Conservation (phyloP, 1,139 yeast species). For the Saccharomyces hybrid region DNA sequence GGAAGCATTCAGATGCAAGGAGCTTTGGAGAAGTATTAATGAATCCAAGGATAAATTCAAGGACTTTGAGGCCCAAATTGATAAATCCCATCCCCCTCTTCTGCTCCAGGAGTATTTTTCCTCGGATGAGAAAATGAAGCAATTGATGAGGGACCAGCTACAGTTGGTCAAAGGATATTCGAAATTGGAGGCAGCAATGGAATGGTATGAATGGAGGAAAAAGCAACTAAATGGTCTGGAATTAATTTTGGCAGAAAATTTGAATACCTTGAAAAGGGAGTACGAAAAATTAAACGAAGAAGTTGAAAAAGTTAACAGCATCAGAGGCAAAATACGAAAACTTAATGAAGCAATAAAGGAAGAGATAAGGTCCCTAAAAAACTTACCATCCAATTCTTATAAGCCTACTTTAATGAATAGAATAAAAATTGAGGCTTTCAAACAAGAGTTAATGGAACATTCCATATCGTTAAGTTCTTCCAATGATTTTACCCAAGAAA, state of each 20-base stretch:
- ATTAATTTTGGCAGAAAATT: conserved; percentile 39
- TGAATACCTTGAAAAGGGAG: conserved; percentile 43
- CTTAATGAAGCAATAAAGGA: conserved; percentile 42
- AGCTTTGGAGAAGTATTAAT: conserved; percentile 42
- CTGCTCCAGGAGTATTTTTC: conserved; percentile 20
- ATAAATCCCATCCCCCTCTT: conserved; percentile 19
- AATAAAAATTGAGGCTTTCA: conserved; percentile 29
- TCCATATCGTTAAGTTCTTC: neutral
- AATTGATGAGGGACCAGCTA: conserved; percentile 18
- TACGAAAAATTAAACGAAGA: conserved; percentile 32
- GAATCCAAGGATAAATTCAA: conserved; percentile 44
- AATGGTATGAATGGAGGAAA: conserved; percentile 31
- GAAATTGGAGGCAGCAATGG: conserved; percentile 24
- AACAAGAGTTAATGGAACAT: conserved; percentile 19
- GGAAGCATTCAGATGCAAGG: conserved; percentile 48
- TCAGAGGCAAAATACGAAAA: conserved; percentile 40
- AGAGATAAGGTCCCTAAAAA: conserved; percentile 42
- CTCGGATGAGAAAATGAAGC: conserved; percentile 12
- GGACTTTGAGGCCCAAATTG: conserved; percentile 41
- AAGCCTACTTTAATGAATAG: conserved; percentile 25
- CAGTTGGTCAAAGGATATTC: conserved; percentile 22
- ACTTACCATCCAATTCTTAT: conserved; percentile 45
- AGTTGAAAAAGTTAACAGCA: conserved; percentile 34
- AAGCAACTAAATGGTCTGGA: conserved; percentile 28
- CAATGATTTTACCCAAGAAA: neutral